Conservation (phyloP, 176 grass and related monocot genomes). For the Elaeis guineensis region DNA sequence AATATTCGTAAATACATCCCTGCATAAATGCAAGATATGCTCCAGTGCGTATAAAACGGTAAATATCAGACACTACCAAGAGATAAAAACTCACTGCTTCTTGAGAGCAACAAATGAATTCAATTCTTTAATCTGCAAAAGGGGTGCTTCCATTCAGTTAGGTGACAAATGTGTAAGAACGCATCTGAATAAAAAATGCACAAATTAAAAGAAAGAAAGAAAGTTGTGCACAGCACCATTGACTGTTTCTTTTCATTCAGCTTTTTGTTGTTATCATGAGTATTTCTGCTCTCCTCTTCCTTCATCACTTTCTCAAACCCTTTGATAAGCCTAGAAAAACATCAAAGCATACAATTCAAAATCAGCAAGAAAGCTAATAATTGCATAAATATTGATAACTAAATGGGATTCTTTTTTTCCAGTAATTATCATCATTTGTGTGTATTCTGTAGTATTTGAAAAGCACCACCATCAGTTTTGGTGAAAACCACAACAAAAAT, state of each 20-base stretch:
- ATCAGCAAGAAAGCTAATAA: not conserved
- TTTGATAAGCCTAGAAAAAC: constrained; percentile 73
- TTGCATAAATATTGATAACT: no score
- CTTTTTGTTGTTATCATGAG: constrained; percentile 44
- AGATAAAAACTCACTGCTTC: constrained; percentile 79
- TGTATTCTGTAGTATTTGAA: no score
- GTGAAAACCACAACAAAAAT: no score
- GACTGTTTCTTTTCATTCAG: constrained; percentile 84
- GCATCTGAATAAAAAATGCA: no score
- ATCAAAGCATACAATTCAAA: constrained; percentile 6
- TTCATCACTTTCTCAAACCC: constrained; percentile 81
- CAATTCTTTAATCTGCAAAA: constrained; percentile 94
- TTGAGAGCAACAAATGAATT: constrained; percentile 96
- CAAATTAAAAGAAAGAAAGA: no score
- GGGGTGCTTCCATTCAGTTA: constrained; percentile 16
- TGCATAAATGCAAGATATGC: no score
- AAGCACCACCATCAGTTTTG: no score
- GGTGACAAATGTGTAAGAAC: not conserved
- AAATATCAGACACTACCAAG: not conserved
- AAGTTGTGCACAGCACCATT: constrained; percentile 27
- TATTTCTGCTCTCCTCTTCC: constrained; percentile 36
- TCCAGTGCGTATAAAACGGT: no score
- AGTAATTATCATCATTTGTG: no score
- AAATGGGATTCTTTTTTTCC: no score
- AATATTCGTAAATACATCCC: no score